A percentile compares a stretch with the other conserved stretches of the same genome.
Evolutionary conservation across 73 alveolate species (phyloP).

Genomic region (Paramecium pentaurelia): DNA sequence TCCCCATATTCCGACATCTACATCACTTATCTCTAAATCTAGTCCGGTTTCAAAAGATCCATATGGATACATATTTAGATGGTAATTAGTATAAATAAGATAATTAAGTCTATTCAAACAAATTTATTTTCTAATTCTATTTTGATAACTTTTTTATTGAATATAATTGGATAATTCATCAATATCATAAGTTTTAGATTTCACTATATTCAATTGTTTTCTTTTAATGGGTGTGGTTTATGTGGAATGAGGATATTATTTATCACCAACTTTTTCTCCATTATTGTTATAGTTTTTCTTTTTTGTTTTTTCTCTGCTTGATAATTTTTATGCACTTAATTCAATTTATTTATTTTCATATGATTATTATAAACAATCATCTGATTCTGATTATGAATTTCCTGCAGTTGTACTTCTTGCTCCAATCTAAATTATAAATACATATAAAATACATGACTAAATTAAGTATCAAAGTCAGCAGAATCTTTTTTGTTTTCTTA

Average conservation of each 20-base stretch:
- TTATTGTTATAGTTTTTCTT: background rate
- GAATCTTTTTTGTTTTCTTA: background rate
- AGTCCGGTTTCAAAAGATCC: constrained; percentile 29
- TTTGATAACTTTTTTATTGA: background rate
- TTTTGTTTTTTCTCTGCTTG: background rate
- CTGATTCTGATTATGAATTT: constrained; percentile 8
- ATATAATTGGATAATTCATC: background rate
- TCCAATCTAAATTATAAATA: background rate
- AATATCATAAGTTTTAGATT: background rate
- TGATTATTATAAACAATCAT: background rate
- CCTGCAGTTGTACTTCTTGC: constrained; percentile 24
- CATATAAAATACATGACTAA: background rate
- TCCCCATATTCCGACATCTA: constrained; percentile 33
- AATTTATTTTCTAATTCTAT: background rate
- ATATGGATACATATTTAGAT: background rate
- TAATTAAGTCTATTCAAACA: constrained; percentile 9
- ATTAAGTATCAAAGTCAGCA: background rate
- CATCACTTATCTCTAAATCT: constrained; percentile 43
- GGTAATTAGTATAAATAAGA: background rate
- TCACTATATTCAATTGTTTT: background rate
- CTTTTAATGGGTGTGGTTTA: background rate
- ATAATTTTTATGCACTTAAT: background rate
- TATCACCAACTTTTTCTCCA: background rate
- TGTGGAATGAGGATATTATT: constrained; percentile 10
- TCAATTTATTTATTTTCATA: background rate